A percentile compares a stretch with the other conserved stretches of the same genome.
phyloP scores from a whole-genome alignment of 2,329 filamentous ascomycete genomes.

The Macroventuria anomochaeta region DNA sequence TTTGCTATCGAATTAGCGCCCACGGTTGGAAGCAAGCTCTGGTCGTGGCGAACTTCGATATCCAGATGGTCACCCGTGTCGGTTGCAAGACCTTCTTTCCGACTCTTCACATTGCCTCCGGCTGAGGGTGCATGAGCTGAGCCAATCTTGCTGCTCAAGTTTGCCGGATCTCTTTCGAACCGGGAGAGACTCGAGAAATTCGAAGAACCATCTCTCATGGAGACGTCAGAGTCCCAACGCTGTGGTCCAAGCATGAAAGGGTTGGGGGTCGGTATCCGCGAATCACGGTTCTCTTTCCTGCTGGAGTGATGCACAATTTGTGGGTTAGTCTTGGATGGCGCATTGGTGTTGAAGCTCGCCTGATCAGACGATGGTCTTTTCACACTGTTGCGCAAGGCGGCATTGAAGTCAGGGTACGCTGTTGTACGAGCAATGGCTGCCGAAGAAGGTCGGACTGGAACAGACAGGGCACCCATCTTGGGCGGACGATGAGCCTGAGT shows the following conservation, averaged over 20 bases:
- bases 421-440: slow-evolving; percentile 34
- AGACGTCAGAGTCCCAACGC: slow-evolving; percentile 27
- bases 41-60: slow-evolving; percentile 23
- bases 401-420: slow-evolving; percentile 32
- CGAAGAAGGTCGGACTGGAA: slow-evolving; percentile 29
- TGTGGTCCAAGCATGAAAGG: slow-evolving; percentile 23
- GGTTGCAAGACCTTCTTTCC: slow-evolving; percentile 34
- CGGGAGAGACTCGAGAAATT: slow-evolving; percentile 23
- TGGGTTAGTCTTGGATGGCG: slow-evolving; percentile 5
- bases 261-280: slow-evolving; percentile 25
- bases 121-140: slow-evolving; percentile 26
- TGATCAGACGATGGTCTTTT: slow-evolving; percentile 21
- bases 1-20: not conserved
- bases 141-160: slow-evolving; percentile 19
- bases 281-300: slow-evolving; percentile 29
- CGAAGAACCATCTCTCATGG: slow-evolving; percentile 32
- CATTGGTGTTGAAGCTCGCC: not conserved
- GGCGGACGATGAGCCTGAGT: slow-evolving; percentile 20
- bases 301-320: slow-evolving; percentile 13
- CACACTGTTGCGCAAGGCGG: slow-evolving; percentile 13
- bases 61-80: slow-evolving; percentile 3
- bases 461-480: slow-evolving; percentile 24
- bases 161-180: slow-evolving; percentile 9
- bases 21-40: slow-evolving; percentile 19
- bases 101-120: slow-evolving; percentile 27